Conservation (phyloP, 352 stramenopile species). For the Globisporangium echinulatum region DNA sequence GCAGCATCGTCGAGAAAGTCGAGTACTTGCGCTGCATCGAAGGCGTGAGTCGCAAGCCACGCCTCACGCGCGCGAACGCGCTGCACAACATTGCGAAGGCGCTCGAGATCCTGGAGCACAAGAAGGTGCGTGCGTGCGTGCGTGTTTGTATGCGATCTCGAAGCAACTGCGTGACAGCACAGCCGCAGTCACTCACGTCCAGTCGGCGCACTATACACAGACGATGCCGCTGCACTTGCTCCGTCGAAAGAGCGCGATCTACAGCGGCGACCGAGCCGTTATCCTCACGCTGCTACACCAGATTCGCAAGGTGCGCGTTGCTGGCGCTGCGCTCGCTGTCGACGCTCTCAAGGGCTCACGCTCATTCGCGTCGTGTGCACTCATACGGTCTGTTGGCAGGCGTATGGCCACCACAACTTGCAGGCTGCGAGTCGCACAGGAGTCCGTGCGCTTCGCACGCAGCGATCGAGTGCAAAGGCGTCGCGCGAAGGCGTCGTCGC, state of each 20-base stretch:
- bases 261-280: conserved; percentile 22
- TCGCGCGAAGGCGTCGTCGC: too few relatives aligned
- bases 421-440: background rate
- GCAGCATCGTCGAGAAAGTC: conserved; percentile 57
- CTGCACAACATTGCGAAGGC: conserved; percentile 75
- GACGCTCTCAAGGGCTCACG: too few relatives aligned
- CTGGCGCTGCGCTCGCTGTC: too few relatives aligned
- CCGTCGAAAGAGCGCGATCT: conserved; percentile 31
- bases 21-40: conserved; percentile 61
- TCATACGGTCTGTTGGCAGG: background rate
- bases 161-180: too few relatives aligned
- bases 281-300: conserved; percentile 37
- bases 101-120: conserved; percentile 46
- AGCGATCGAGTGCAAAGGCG: background rate
- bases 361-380: too few relatives aligned
- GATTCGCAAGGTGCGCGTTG: conserved; percentile 30
- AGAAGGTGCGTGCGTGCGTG: conserved; percentile 30
- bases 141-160: too few relatives aligned
- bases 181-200: too few relatives aligned
- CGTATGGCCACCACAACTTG: background rate
- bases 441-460: background rate
- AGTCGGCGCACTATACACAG: conserved; percentile 8
- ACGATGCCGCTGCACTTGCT: conserved; percentile 46
- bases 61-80: conserved; percentile 39
- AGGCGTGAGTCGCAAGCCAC: conserved; percentile 28